Percentiles rank a stretch among this genome's conserved stretches.
Conservation (phyloP, 1,284 basidiomycete genomes). For the Tilletia caries region DNA sequence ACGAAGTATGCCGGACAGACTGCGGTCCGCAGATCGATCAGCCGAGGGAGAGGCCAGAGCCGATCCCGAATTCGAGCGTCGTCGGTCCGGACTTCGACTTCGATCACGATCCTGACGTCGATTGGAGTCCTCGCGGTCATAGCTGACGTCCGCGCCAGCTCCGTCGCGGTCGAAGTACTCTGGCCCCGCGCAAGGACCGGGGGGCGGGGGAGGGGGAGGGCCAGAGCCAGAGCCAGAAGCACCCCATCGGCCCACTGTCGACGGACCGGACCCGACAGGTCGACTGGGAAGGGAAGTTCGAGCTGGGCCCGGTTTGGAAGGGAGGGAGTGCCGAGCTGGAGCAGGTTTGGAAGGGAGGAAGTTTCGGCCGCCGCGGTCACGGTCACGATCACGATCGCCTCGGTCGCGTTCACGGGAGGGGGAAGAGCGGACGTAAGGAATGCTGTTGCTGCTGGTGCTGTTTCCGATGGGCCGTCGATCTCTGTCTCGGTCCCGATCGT, state of each 20-base stretch:
- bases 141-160: not conserved
- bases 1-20: not conserved
- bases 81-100: not conserved
- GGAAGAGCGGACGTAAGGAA: too few relatives aligned
- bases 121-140: not conserved
- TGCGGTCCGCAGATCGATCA: not conserved
- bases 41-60: not conserved
- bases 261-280: not conserved
- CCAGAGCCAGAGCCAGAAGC: not conserved
- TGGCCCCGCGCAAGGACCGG: not conserved
- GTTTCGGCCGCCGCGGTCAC: too few relatives aligned
- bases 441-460: too few relatives aligned
- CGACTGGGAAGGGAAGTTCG: not conserved
- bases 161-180: slow-evolving; percentile 3
- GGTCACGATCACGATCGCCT: too few relatives aligned
- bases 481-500: not conserved
- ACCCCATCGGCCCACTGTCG: not conserved
- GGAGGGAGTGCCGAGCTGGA: too few relatives aligned
- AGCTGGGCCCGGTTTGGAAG: not conserved
- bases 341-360: too few relatives aligned
- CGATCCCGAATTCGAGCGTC: not conserved
- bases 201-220: not conserved
- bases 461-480: not conserved
- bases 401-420: too few relatives aligned
- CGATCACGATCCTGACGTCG: not conserved